A percentile compares a stretch with the other conserved stretches of the same genome.
phyloP scores from a whole-genome alignment of 495 filamentous ascomycete genomes.

The Hypoxylon trugodes region DNA sequence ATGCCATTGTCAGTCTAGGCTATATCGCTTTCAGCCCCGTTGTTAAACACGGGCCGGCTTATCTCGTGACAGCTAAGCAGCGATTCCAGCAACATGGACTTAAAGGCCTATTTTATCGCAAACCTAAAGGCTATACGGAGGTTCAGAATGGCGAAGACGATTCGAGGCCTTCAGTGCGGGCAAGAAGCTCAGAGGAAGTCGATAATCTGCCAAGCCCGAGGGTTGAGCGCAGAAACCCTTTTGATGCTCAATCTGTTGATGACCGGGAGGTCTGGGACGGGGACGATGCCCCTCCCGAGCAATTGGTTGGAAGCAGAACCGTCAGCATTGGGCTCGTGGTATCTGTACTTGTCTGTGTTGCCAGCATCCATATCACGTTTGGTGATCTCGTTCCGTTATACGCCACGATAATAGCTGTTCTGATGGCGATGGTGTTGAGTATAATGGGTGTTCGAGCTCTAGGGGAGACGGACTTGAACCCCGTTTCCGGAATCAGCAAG shows the following conservation, averaged over 20 bases:
- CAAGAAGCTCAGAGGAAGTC: constrained; percentile 18
- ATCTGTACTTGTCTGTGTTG: constrained; percentile 81
- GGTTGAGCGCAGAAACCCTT: constrained; percentile 40
- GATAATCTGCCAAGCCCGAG: constrained; percentile 25
- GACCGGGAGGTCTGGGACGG: constrained; percentile 50
- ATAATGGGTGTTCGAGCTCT: constrained; percentile 96
- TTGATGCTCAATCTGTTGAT: neutral
- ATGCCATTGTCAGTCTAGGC: constrained; percentile 86
- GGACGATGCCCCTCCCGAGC: constrained; percentile 81
- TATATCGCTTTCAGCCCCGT: constrained; percentile 76
- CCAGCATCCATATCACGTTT: constrained; percentile 82
- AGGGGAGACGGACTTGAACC: constrained; percentile 96
- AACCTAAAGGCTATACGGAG: constrained; percentile 20
- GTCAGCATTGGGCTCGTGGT: constrained; percentile 77
- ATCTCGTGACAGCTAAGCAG: constrained; percentile 16
- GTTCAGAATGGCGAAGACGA: constrained; percentile 31
- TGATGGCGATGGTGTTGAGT: constrained; percentile 86
- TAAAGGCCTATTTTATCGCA: constrained; percentile 28
- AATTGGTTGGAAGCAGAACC: constrained; percentile 77
- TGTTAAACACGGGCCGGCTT: constrained; percentile 25
- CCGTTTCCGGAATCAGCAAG: constrained; percentile 96
- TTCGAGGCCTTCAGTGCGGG: constrained; percentile 22
- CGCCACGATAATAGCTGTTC: constrained; percentile 82
- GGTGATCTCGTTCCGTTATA: constrained; percentile 70
- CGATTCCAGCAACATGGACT: constrained; percentile 28